Evolutionary conservation across 306 rosid species (phyloP).

Genomic region (Vigna trinervia): DNA sequence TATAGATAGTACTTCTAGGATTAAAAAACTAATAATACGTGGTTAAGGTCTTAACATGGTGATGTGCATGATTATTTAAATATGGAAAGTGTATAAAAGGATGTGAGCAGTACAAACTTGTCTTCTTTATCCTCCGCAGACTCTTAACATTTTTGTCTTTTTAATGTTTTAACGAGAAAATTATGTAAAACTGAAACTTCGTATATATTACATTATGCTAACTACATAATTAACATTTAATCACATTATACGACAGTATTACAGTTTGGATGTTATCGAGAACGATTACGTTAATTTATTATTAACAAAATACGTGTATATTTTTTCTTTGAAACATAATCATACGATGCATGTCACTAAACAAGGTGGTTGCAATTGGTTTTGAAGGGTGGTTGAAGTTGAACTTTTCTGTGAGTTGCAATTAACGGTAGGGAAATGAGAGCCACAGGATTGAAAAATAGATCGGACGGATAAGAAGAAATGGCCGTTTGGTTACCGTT

Average conservation of each 20-base stretch:
- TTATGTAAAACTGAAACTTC: too few species aligned
- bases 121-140: conserved; percentile 44
- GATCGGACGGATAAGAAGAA: conserved; percentile 35
- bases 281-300: too few species aligned
- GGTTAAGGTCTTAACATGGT: background rate
- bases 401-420: too few species aligned
- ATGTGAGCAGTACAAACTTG: conserved; percentile 31
- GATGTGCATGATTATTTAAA: background rate
- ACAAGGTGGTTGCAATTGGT: background rate
- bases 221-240: too few species aligned
- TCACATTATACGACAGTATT: too few species aligned
- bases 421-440: conserved; percentile 44
- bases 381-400: too few species aligned
- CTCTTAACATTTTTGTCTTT: background rate
- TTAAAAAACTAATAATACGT: background rate
- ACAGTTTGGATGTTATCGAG: too few species aligned
- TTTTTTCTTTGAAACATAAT: too few species aligned
- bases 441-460: conserved; percentile 37
- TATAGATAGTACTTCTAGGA: background rate
- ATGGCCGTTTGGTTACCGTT: conserved; percentile 67
- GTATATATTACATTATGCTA: too few species aligned
- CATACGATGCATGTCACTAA: background rate
- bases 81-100: conserved; percentile 13
- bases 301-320: too few species aligned
- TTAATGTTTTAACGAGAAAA: background rate